Evolutionary conservation across 306 rosid species (phyloP), one percentile per base, ranked within the genome.

Genomic region (Mimosa pudica): DNA sequence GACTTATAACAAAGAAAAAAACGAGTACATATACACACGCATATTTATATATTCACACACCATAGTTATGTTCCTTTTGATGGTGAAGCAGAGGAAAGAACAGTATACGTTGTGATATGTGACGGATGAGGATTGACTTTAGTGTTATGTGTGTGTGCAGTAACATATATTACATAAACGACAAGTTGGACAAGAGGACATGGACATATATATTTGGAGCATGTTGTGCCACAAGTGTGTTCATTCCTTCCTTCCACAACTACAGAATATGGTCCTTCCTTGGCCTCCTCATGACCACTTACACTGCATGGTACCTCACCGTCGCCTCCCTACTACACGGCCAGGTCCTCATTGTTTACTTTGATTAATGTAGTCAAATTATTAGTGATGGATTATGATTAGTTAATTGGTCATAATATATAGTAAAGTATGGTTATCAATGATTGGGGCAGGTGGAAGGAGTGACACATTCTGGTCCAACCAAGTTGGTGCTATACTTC

Each of bases 191-290:
- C 90, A 92, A 92, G 86, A 92, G 97, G 78, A 92, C 89, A 16
- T 92, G 97, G 97, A 92, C 97, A 7, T 92, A 92, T 46, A 92
- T 92, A 77, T 92, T 92, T 79, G 97, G 95, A 83, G 97, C 95
- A n/a, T 92, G 97, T 33, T 92, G 97, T 77, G 97, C 97, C 71
- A 90, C 97, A 71, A 92, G 93, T 0, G 95, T 90, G 14, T 90
- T 90, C 71, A 89, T 90, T 46, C 95, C 95, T 58, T 90, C 95
- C 1, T 83, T 92, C 60, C 93, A 87, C 84, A 92, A 92, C 88
- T 92, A 92, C 76, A 87, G 97, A 86, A 88, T 92, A 63, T 90
- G 97, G 97, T 92, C 97, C 12, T 90, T 89, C 82, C 75, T 92
- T 68, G 97, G 97, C 55, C 95, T 92, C 49, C 33, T 92, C 7